Percentiles rank a stretch among this genome's conserved stretches.
Conservation (phyloP, 2,329 filamentous ascomycete species). For the Arthrobotrys entomopaga region DNA sequence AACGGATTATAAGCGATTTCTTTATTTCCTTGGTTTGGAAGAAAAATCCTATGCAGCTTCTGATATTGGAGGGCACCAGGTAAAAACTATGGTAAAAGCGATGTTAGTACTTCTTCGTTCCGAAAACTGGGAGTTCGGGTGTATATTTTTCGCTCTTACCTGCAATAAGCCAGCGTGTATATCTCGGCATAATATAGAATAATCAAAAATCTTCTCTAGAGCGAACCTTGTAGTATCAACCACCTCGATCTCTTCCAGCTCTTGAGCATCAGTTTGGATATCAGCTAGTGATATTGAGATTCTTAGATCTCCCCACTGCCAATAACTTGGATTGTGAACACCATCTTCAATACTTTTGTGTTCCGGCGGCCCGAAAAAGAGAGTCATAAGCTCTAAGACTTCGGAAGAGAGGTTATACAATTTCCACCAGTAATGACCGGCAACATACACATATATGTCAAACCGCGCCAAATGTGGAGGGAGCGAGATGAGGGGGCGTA, state of each 20-base stretch:
- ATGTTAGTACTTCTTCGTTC: background rate
- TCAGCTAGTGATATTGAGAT: slow-evolving; percentile 17
- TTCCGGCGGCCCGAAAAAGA: background rate
- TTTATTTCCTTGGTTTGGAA: slow-evolving; percentile 17
- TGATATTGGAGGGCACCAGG: background rate
- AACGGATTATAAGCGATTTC: background rate
- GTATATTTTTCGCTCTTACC: background rate
- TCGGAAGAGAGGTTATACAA: slow-evolving; percentile 14
- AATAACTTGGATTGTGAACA: slow-evolving; percentile 1
- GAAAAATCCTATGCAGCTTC: slow-evolving; percentile 3
- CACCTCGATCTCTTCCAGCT: background rate
- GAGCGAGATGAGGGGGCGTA: background rate
- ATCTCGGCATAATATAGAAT: slow-evolving; percentile 7
- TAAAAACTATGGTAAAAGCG: background rate
- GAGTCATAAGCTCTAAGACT: slow-evolving; percentile 11
- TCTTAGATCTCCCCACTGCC: slow-evolving; percentile 16
- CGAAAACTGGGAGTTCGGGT: no score
- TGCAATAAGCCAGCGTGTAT: background rate
- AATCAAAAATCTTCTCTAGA: slow-evolving; percentile 7
- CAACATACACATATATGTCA: background rate
- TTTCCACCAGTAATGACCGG: slow-evolving; percentile 7
- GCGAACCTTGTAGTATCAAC: background rate
- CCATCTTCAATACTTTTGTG: background rate
- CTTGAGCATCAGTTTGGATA: background rate
- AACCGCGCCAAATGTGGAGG: background rate